Evolutionary conservation across 495 filamentous ascomycete species (phyloP), one percentile per base, ranked within the genome.

Genomic region (Neurospora sp.): DNA sequence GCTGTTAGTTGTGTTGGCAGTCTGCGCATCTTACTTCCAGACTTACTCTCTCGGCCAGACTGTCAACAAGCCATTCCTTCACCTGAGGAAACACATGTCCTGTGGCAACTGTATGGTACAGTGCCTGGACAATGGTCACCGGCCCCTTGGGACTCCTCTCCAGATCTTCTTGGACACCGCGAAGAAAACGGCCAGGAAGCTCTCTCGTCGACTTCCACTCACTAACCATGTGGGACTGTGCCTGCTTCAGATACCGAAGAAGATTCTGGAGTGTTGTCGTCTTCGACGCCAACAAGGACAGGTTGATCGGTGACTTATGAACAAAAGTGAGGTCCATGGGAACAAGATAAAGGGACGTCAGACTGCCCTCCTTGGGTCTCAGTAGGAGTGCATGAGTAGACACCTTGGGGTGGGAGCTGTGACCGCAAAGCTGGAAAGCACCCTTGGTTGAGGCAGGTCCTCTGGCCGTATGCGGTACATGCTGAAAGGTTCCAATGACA

Each of bases 1-100:
- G 20, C 14, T 59, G 48, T 59, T 1, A 59, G 48, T 27, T 20
- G 12, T 12, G 41, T 14, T 14, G 70, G 20, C 70, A 31, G 27
- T 69, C n/a, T 44, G 23, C 59, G 14, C 35, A 14, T 54, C 11
- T 23, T 20, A 1, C 44, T 14, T 27, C 27, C 18, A 62, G 16
- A 77, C 86, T 74, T 86, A 96, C 94, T 77, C 93, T 86, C 76
- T 98, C 96, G 38, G 89, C 89, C 38, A 99, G 82, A 75, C 92
- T 91, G 82, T 98, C 95, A 6, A 94, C 89, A 3, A 99, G 82
- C 89, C 97, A 99, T 78, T 98, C 96, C 77, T 88, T 89, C 70
- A 98, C 84, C 31, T 88, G 86, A 27, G 89, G 86, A 76, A 90
- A 91, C 27, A 92, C 94, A 80, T 94, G 87, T 0, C 94, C 94